Evolutionary conservation across 371 early-diverging fungal genomes (phyloP), one percentile per base, ranked within the genome.

Genomic region (Mucor indicus): DNA sequence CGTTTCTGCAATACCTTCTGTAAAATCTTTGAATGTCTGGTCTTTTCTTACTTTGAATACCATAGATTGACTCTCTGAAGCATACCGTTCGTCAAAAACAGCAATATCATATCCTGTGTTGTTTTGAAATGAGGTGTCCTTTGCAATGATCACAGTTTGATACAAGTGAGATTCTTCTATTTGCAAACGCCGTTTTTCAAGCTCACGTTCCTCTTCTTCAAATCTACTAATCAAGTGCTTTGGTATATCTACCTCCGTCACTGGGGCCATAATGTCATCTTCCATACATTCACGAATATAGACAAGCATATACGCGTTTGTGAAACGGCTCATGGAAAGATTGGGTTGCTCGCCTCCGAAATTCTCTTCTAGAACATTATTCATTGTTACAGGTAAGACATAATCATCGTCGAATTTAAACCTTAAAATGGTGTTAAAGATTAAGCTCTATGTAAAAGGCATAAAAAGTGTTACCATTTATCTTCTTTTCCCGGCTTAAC

Each of bases 381-480:
- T 80, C 20, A 81, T 60, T 0, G 84, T 74, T 3, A 83, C 92
- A 16, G 90, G 92, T 2, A 87, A 84, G 1, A 99, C 99, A 15
- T 90, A 78, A 53, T 95, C 96, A 64, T 99, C 99, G 62, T 99
- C 98, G 69, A 98, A 99, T 44, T 92, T 92, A n/a, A n/a, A n/a
- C n/a, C n/a, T n/a, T n/a, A n/a, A n/a, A n/a, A 68, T 11, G 12
- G 10, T 5, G 21, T n/a, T 13, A 39, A 7, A n/a, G 20, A 17
- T n/a, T n/a, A 22, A 4, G 20, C 16, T 10, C 16, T 32, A 32
- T 32, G 15, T 19, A 37, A 19, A 32, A 4, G 12, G 12, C 6
- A 8, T n/a, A 32, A n/a, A n/a, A n/a, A n/a, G n/a, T n/a, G n/a
- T n/a, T 45, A 57, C 95, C 96, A 92, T 50, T 81, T 80, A 29